Conservation (phyloP, 202 grass and related monocot species). For the Zoysia matrella region DNA sequence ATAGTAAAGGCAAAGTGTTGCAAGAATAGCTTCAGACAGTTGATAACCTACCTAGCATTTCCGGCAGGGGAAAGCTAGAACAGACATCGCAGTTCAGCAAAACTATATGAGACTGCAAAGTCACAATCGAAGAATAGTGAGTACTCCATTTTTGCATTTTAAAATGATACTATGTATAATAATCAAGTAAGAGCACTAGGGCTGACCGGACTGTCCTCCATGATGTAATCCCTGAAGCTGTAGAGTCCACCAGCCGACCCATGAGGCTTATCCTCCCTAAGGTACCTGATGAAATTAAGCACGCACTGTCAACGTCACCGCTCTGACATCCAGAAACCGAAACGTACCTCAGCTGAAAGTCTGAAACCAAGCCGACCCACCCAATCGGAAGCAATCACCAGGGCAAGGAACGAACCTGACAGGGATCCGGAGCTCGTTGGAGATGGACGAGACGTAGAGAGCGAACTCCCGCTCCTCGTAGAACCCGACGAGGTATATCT, state of each 20-base stretch:
- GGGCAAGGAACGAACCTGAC: slow-evolving; percentile 61
- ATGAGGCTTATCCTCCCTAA: slow-evolving; percentile 93
- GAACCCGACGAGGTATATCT: slow-evolving; percentile 98
- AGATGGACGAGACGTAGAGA: slow-evolving; percentile 97
- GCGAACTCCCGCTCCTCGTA: slow-evolving; percentile 95
- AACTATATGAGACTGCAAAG: slow-evolving; percentile 93
- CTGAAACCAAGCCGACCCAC: neutral
- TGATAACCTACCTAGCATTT: slow-evolving; percentile 84
- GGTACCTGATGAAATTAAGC: slow-evolving; percentile 67
- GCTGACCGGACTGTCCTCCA: slow-evolving; percentile 86
- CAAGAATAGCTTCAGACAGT: slow-evolving; percentile 5
- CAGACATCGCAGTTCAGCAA: slow-evolving; percentile 98
- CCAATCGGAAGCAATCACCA: neutral
- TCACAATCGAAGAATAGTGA: slow-evolving; percentile 10
- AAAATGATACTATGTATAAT: slow-evolving; percentile 43
- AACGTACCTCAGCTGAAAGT: neutral
- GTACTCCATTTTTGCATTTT: slow-evolving; percentile 30
- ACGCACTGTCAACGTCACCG: neutral
- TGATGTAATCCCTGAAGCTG: slow-evolving; percentile 92
- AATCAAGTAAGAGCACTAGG: neutral
- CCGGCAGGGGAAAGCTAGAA: slow-evolving; percentile 91
- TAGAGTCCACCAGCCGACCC: slow-evolving; percentile 95
- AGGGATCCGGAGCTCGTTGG: slow-evolving; percentile 90
- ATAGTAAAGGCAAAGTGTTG: neutral
- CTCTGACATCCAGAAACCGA: neutral